Evolutionary conservation across 23 red algal genomes (phyloP).

Genomic region (Cyanidiococcus yangmingshanensis): DNA sequence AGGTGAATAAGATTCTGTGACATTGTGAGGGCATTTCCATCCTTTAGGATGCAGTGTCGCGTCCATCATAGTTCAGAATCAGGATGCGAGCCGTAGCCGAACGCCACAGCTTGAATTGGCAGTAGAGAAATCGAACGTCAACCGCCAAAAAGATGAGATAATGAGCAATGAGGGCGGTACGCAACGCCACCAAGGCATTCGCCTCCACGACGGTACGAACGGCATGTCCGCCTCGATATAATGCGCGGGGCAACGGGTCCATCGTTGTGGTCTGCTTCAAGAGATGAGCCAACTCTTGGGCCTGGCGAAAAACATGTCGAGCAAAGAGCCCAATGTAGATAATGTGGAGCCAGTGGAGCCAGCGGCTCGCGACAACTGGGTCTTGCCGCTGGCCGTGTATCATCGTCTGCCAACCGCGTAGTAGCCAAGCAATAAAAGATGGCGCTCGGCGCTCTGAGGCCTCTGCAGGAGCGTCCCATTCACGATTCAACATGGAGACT

Average conservation of each 20-base stretch:
- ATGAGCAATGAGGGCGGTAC: conserved; percentile 5
- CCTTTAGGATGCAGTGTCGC: not conserved
- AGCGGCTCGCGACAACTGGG: not conserved
- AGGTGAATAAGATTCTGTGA: too few relatives aligned
- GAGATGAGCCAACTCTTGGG: not conserved
- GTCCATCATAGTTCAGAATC: not conserved
- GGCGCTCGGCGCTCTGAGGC: not conserved
- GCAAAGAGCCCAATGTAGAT: conserved; percentile 5
- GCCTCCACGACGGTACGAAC: not conserved
- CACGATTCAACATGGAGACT: not conserved
- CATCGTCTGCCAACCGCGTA: conserved; percentile 3
- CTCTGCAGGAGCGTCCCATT: not conserved
- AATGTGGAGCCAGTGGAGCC: conserved; percentile 13
- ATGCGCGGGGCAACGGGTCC: not conserved
- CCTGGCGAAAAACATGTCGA: not conserved
- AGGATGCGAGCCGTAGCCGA: not conserved
- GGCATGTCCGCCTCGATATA: not conserved
- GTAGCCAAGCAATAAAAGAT: not conserved
- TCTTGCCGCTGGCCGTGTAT: not conserved
- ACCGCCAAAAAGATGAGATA: conserved; percentile 8
- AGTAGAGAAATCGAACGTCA: not conserved
- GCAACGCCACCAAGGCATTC: conserved; percentile 3
- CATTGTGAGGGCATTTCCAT: too few relatives aligned
- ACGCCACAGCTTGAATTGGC: conserved; percentile 4
- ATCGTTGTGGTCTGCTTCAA: not conserved